Percentiles rank a stretch among this genome's conserved stretches.
Conservation (phyloP, 2,329 filamentous ascomycete genomes). For the Cryphonectria japonica region DNA sequence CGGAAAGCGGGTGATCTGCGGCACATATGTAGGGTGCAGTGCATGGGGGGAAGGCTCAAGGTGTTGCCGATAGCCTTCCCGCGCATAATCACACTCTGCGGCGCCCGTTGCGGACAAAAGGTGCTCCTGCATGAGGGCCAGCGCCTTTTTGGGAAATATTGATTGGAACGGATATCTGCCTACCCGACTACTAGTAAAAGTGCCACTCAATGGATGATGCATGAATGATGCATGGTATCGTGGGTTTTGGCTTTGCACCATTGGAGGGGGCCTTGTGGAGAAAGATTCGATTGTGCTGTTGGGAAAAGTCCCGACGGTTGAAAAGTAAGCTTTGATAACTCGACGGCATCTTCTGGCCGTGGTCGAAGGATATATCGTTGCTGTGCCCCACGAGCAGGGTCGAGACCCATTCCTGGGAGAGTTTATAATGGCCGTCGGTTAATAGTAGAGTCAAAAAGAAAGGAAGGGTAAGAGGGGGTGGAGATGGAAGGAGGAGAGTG, state of each 20-base stretch:
- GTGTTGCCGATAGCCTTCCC: background rate
- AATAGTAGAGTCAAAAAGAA: background rate
- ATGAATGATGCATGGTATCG: background rate
- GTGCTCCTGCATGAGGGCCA: background rate
- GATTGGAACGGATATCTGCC: background rate
- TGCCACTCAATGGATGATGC: background rate
- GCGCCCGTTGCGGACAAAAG: background rate
- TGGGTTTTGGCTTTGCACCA: background rate
- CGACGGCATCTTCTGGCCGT: background rate
- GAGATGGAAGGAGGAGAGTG: background rate
- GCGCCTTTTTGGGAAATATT: constrained; percentile 6
- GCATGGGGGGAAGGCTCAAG: background rate
- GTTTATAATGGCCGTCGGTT: background rate
- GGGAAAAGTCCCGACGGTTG: background rate
- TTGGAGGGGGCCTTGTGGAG: background rate
- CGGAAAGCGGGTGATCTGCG: background rate
- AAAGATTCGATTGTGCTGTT: background rate
- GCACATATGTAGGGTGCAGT: background rate
- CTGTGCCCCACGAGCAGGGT: background rate
- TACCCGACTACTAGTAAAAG: background rate
- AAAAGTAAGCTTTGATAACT: background rate
- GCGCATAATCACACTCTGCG: background rate
- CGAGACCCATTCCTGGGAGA: background rate
- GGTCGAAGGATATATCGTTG: background rate
- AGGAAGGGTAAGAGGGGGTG: background rate